Conservation (phyloP, 1,139 yeast species). For the Nakaseomyces glabratus region DNA sequence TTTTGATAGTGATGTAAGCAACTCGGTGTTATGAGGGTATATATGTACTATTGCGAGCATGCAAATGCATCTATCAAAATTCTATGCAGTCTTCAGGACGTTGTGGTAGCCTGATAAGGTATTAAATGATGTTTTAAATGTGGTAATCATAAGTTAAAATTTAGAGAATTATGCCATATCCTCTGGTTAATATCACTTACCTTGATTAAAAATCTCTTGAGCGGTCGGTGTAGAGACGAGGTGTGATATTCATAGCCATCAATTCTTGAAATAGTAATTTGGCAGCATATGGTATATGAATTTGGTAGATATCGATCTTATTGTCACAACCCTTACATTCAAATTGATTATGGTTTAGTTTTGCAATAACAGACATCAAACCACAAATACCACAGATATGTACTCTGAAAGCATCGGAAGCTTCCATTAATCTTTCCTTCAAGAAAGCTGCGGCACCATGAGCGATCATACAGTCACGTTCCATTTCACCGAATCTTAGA, state of each 20-base stretch:
- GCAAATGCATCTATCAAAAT: too few species aligned
- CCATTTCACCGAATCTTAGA: conserved; percentile 99
- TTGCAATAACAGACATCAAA: conserved; percentile 94
- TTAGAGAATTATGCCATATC: too few species aligned
- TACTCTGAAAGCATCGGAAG: conserved; percentile 96
- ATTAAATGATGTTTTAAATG: too few species aligned
- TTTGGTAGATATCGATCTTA: conserved; percentile 95
- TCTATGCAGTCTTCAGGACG: too few species aligned
- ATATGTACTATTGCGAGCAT: too few species aligned
- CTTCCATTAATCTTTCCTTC: conserved; percentile 97
- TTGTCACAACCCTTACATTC: conserved; percentile 98
- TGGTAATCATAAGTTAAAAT: too few species aligned
- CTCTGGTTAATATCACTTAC: too few species aligned
- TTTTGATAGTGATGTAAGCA: too few species aligned
- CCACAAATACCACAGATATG: conserved; percentile 98
- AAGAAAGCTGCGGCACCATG: conserved; percentile 98
- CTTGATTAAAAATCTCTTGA: conserved; percentile 31
- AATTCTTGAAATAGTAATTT: conserved; percentile 93
- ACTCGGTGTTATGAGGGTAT: too few species aligned
- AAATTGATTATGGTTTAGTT: conserved; percentile 90
- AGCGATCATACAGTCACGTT: conserved; percentile 99
- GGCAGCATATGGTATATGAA: conserved; percentile 96
- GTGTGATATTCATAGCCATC: conserved; percentile 97
- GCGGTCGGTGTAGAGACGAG: conserved; percentile 69
- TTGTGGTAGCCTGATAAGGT: too few species aligned